Evolutionary conservation across 2,329 filamentous ascomycete genomes (phyloP).

Genomic region (Microsporum audouinii): DNA sequence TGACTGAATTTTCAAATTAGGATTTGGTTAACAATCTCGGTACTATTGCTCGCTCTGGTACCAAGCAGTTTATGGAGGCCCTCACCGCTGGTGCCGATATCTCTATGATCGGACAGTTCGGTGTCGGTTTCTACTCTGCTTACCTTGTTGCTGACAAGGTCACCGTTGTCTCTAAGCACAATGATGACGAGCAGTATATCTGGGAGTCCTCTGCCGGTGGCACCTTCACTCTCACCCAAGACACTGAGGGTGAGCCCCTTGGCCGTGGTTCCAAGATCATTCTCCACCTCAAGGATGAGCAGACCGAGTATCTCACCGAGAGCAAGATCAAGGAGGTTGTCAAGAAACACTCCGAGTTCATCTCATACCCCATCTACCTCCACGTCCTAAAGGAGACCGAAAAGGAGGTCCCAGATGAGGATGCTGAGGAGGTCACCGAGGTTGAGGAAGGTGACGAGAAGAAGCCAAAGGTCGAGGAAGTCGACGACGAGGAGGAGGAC

Average conservation of each 20-base stretch:
- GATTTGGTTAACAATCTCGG: conserved; percentile 99
- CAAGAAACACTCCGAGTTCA: conserved; percentile 99
- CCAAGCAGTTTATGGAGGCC: conserved; percentile 99
- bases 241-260: conserved; percentile 81
- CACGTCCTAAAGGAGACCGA: conserved; percentile 99
- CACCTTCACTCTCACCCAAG: conserved; percentile 84
- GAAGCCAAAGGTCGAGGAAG: conserved; percentile 92
- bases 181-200: conserved; percentile 99
- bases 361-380: conserved; percentile 99
- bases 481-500: conserved; percentile 68
- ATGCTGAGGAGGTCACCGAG: conserved; percentile 52
- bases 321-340: conserved; percentile 99
- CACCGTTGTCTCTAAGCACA: conserved; percentile 94
- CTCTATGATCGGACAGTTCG: conserved; percentile 99
- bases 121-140: conserved; percentile 99
- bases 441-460: conserved; percentile 72
- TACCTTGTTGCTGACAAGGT: conserved; percentile 98
- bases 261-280: conserved; percentile 96
- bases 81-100: conserved; percentile 96
- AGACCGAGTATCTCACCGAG: conserved; percentile 97
- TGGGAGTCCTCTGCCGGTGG: conserved; percentile 98
- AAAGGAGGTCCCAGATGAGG: conserved; percentile 96
- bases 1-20: conserved; percentile 32
- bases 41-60: conserved; percentile 97
- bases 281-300: conserved; percentile 98